A percentile compares a stretch with the other conserved stretches of the same genome.
These are phyloP conservation scores for Lasiosphaeria miniovina DNA, from an alignment of 495 filamentous ascomycete genomes.

Conservation along the genomic window DNA sequence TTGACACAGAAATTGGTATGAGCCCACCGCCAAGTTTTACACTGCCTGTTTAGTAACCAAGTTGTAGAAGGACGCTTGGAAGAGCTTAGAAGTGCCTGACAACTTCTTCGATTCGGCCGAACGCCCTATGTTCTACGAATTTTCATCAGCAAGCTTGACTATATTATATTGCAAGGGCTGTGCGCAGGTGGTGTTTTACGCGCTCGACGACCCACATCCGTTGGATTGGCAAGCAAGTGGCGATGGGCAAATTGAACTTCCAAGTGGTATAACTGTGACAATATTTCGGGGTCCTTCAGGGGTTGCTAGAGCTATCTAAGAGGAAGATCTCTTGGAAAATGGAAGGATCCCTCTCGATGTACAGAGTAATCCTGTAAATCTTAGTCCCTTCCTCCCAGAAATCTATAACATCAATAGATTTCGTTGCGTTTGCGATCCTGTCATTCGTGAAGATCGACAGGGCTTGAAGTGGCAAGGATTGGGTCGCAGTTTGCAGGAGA, in stretches of 20 bases:
- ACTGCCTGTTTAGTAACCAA: not conserved
- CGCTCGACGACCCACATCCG: not conserved
- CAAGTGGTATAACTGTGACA: slow-evolving; percentile 2
- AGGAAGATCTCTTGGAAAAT: no score
- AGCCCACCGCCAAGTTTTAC: slow-evolving; percentile 3
- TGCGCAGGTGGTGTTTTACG: slow-evolving; percentile 7
- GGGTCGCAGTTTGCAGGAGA: no score
- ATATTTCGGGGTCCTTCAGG: no score
- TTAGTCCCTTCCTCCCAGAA: no score
- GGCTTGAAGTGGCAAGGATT: no score
- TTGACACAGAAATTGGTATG: slow-evolving; percentile 4
- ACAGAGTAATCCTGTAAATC: no score
- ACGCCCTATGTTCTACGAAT: slow-evolving; percentile 9
- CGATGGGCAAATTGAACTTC: slow-evolving; percentile 4
- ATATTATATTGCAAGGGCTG: slow-evolving; percentile 6
- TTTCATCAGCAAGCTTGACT: not conserved
- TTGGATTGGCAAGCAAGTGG: slow-evolving; percentile 1
- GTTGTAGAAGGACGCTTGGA: slow-evolving; percentile 9
- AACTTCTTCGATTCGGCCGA: slow-evolving; percentile 5
- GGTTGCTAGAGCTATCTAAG: no score
- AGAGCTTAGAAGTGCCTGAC: slow-evolving; percentile 5
- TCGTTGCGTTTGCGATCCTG: no score
- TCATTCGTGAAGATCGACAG: no score
- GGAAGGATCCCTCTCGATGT: no score
- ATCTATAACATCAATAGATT: no score